Evolutionary conservation across 768 basidiomycete species (phyloP), one percentile per base, ranked within the genome.

Genomic region (Lactarius sp.): DNA sequence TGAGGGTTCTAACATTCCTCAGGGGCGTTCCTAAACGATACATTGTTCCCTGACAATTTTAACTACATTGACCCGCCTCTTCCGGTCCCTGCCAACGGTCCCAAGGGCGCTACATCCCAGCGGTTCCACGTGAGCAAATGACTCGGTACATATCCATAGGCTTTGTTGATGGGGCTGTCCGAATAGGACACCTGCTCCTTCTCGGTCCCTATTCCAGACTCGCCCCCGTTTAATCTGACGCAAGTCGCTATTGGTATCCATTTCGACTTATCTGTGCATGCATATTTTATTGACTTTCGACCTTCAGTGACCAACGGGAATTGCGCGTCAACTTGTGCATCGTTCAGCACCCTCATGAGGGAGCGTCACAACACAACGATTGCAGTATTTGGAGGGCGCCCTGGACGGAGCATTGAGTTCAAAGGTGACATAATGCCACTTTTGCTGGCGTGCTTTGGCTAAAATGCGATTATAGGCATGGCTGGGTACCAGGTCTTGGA

Each of bases 291-390:
- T 61, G 31, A 37, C 16, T 18, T 7, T 18, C 22, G 27, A 18
- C 14, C 1, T 20, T 34, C 14, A 68, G 68, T 69, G 10, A 56
- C 56, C 36, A 70, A 64, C 31, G 70, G 70, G 16, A 69, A 61
- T 13, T 85, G 83, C 59, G 83, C 82, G 12, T 83, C 81, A 5
- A 85, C 84, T 3, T 85, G 84, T 60, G 80, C 83, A 2, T 76
- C 81, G 76, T 85, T 85, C 69, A 78, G 75, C 56, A 83, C 83
- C 1, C 61, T 83, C 44, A 83, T 85, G 83, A 73, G 74, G 22
- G 84, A 85, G 66, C 70, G 75, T 12, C 80, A 83, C 66, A 69
- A 74, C 6, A 80, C 77, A 4, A 80, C 78, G 62, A 79, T 80
- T 46, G 82, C 79, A 6, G 71, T 82, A 4, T 83, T 84, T 58